A percentile compares a stretch with the other conserved stretches of the same genome.
phyloP scores from a whole-genome alignment of 768 basidiomycete species.

The Leucocoprinus leucothites region DNA sequence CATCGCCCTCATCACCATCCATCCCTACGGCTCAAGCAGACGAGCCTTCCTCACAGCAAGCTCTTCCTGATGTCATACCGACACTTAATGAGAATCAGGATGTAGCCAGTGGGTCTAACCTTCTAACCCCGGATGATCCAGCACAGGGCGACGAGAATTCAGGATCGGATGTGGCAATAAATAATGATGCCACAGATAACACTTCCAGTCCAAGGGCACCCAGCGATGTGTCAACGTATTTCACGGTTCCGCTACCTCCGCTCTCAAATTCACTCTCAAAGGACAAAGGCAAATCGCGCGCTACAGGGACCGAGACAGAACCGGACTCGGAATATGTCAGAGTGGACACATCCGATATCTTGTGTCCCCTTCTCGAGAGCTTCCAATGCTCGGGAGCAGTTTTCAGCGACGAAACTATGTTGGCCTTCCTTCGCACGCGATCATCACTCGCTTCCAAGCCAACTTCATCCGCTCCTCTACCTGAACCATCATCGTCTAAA shows the following conservation, averaged over 20 bases:
- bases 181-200: no score
- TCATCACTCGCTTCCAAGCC: slow-evolving; percentile 1
- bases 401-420: slow-evolving; percentile 4
- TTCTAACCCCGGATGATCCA: no score
- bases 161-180: no score
- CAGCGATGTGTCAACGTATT: no score
- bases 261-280: not conserved
- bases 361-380: slow-evolving; percentile 8
- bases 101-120: no score
- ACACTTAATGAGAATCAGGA: no score
- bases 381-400: slow-evolving; percentile 10
- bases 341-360: not conserved
- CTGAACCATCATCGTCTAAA: not conserved
- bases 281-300: slow-evolving; percentile 4
- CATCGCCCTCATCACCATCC: not conserved
- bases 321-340: not conserved
- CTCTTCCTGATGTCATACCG: no score
- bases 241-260: no score
- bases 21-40: not conserved
- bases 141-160: no score
- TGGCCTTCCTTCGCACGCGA: slow-evolving; percentile 8
- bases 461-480: not conserved
- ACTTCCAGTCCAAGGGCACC: no score
- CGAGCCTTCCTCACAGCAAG: no score
- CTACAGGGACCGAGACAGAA: not conserved